A percentile compares a stretch with the other conserved stretches of the same genome.
These are phyloP conservation scores for Arthrobotrys pseudoclavata DNA, from an alignment of 2,329 filamentous ascomycete species.

Conservation along the genomic window DNA sequence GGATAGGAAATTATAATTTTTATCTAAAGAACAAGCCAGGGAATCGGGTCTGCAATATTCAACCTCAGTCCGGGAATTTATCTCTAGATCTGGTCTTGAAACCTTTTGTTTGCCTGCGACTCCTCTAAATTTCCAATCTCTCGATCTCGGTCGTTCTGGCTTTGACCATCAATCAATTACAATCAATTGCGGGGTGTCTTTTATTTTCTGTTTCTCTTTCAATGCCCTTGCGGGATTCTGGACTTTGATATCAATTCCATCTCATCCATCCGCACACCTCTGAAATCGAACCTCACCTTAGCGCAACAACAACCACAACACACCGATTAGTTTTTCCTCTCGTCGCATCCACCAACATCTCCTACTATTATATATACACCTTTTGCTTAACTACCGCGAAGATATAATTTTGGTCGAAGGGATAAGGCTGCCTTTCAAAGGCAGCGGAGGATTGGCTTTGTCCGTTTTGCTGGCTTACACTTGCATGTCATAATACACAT, in stretches of 20 bases:
- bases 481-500: slow-evolving; percentile 18
- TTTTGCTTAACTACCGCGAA: neutral
- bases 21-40: slow-evolving; percentile 53
- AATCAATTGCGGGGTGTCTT: slow-evolving; percentile 41
- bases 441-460: slow-evolving; percentile 27
- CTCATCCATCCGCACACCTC: neutral
- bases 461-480: neutral
- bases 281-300: slow-evolving; percentile 12
- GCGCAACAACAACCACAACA: slow-evolving; percentile 6
- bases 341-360: neutral
- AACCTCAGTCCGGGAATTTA: slow-evolving; percentile 29
- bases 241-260: slow-evolving; percentile 27
- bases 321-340: neutral
- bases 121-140: slow-evolving; percentile 12
- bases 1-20: slow-evolving; percentile 48
- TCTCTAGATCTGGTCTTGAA: slow-evolving; percentile 39
- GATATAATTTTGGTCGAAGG: slow-evolving; percentile 22
- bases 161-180: slow-evolving; percentile 1
- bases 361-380: no score
- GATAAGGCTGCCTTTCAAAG: slow-evolving; percentile 49
- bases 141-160: slow-evolving; percentile 26
- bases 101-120: slow-evolving; percentile 49
- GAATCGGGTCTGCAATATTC: slow-evolving; percentile 47
- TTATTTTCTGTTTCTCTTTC: slow-evolving; percentile 2
- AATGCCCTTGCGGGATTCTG: slow-evolving; percentile 22